A percentile compares a stretch with the other conserved stretches of the same genome.
Evolutionary conservation across 176 grass and related monocot genomes (phyloP).

Genomic region (Dactylis glomerata): DNA sequence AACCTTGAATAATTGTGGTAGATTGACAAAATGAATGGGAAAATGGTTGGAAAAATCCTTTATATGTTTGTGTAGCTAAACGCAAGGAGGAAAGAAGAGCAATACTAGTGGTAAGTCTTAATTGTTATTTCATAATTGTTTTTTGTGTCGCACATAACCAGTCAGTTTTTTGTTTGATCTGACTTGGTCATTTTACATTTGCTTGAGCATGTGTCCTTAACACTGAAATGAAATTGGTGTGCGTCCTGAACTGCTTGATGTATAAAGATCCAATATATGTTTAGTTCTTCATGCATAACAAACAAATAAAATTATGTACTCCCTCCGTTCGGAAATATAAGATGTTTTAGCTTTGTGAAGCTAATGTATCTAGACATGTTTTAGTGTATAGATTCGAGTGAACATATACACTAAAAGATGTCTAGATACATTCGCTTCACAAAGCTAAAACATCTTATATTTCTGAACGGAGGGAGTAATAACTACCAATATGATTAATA

Average conservation of each 20-base stretch:
- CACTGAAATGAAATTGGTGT: neutral
- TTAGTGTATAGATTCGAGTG: too few species aligned
- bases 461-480: too few species aligned
- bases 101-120: constrained; percentile 26
- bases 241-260: neutral
- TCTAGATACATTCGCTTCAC: too few species aligned
- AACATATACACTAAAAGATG: too few species aligned
- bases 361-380: too few species aligned
- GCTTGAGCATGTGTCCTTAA: neutral
- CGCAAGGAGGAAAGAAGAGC: constrained; percentile 46
- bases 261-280: neutral
- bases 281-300: neutral
- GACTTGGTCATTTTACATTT: neutral
- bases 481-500: too few species aligned
- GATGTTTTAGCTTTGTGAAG: too few species aligned
- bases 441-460: too few species aligned
- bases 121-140: neutral
- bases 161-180: neutral
- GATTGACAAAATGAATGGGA: constrained; percentile 52
- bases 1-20: neutral
- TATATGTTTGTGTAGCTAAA: constrained; percentile 49
- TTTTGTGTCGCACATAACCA: neutral
- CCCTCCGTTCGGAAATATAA: too few species aligned
- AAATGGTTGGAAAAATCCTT: constrained; percentile 38
- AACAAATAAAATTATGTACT: too few species aligned